Base-by-base conservation (phyloP, 2,329 filamentous ascomycete species). In the Talaromyces sp. region DNA sequence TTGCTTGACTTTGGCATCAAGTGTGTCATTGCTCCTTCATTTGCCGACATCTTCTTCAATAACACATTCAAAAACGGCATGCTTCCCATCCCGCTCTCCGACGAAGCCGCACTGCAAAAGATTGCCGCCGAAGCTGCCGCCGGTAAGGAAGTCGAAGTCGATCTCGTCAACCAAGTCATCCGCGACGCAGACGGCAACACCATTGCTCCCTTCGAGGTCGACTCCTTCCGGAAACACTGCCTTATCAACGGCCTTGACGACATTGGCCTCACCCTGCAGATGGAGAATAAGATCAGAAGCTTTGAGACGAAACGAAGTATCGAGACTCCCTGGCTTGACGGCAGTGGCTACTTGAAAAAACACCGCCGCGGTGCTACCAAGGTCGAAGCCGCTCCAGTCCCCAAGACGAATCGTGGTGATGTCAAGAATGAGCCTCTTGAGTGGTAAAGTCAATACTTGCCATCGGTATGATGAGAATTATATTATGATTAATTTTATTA, bases 11-110 rank as follows among this genome's bases (percentile, higher is more conserved):
- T 98, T 69, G 95, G 95, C 67, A 96, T 99, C 80, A 91, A 89
- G 73, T 93, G 89, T 74, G 84, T 98, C 70, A 96, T 98, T 68
- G 95, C 93, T 0, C 91, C 91, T 1, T 93, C 89, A 1, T 90
- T 85, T 67, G 90, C 89, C 61, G 91, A 96, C 72, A 99, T 99
- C 76, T 97, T 97, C 86, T 96, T 93, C 86, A 97, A 96, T 86
- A 99, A 99, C 82, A 95, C 90, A n/a, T 98, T 97, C 85, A 98
- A 99, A 84, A 99, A 99, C 81, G 93, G 93, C 80, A 98, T 98
- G 95, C 82, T 98, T 64, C 93, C 93, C 54, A 86, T 98, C 63
- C 78, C 83, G 62, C 89, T 98, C 71, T 79, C 83, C 32, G 86
- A 93, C 74, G 77, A 86, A 65, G 80, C 78, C 1, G 82, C 84